Evolutionary conservation across 345 rosid genomes (phyloP).

Genomic region (Eutrema heterophyllum): DNA sequence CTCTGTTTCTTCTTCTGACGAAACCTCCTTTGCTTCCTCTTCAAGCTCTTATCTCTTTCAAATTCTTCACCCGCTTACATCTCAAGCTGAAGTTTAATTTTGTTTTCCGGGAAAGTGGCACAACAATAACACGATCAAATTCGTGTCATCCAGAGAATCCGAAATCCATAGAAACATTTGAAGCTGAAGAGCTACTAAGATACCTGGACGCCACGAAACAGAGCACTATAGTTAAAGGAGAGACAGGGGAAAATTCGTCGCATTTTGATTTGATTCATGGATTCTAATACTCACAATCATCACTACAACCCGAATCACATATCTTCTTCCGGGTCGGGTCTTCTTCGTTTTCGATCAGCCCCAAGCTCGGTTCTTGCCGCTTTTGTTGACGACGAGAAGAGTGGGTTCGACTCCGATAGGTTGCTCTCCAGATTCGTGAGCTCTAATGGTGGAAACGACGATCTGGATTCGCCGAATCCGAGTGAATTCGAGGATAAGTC

Average conservation of each 20-base stretch:
- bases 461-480: constrained; percentile 18
- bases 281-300: constrained; percentile 50
- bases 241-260: neutral
- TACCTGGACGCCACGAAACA: neutral
- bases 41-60: constrained; percentile 64
- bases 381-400: constrained; percentile 37
- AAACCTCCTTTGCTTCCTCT: constrained; percentile 49
- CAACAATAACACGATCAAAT: neutral
- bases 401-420: constrained; percentile 35
- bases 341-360: constrained; percentile 81
- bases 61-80: constrained; percentile 43
- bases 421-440: constrained; percentile 41
- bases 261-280: constrained; percentile 37
- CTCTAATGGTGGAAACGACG: constrained; percentile 30
- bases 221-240: neutral
- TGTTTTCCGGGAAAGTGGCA: constrained; percentile 33
- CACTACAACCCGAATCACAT: constrained; percentile 36
- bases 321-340: constrained; percentile 45
- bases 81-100: constrained; percentile 38
- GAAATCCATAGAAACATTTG: neutral
- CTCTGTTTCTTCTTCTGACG: neutral
- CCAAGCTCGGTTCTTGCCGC: constrained; percentile 56
- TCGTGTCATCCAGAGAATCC: neutral
- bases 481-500: constrained; percentile 33
- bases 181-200: too few relatives aligned